Base-by-base conservation (phyloP, 805 yeast genomes). In the Ogataea trehaloabstinens region DNA sequence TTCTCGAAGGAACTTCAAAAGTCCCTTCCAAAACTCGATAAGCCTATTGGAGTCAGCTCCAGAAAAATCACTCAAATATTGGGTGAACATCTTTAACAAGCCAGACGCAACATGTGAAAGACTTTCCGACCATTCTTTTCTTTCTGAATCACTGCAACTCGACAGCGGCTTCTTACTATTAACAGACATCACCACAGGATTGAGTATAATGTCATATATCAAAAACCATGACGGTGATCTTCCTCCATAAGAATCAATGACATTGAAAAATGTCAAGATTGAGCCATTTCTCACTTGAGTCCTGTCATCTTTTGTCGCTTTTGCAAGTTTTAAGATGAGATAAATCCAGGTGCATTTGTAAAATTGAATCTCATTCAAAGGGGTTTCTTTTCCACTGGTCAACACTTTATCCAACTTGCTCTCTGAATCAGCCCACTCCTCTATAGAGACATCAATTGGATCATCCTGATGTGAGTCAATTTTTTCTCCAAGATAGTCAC, bases 271-370 rank as follows among this genome's bases (percentile, higher is more conserved):
- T 0, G 96, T 91, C 55, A 89, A 95, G 12, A 88, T 74, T 0
- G 96, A 81, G 2, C 96, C 96, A 52, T 88, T 89, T 44, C 95
- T 73, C 0, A 91, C 95, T 51, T 89, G 95, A 1, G 81, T 73
- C 39, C 95, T 71, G 3, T 69, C 53, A 48, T 85, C 95, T 19
- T 65, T 56, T 0, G 90, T 74, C 18, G 88, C 73, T 17, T 71
- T 70, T 0, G 88, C 80, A 25, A 91, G 61, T 22, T 76, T 72
- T 6, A 74, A 66, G 38, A 87, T 61, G 30, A 89, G 61, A 51
- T 84, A 75, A 15, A 82, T 56, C 93, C 93, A 77, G 16, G 84
- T 52, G 1, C 71, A 70, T 34, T 67, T 63, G 34, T 60, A 60
- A 37, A 54, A 52, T 29, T 48, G 56, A 28, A 49, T 43, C 6